Base-by-base conservation (phyloP, 108 stramenopile genomes). In the Cylindrotheca closterium region DNA sequence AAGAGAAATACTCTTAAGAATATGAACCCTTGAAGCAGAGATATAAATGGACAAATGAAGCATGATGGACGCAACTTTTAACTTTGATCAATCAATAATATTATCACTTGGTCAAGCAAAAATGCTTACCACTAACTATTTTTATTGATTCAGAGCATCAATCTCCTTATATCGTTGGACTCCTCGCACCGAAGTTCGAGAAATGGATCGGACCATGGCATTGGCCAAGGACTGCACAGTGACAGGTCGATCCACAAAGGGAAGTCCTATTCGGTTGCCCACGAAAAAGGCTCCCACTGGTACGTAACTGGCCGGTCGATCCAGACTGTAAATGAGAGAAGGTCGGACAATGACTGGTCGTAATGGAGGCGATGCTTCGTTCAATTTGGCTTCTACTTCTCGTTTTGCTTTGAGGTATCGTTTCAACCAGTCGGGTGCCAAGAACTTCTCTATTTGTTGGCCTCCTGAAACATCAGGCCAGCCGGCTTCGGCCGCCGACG, bases 241-340 rank as follows among this genome's bases (percentile, higher is more conserved):
- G 4, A 93, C 86, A 42, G 92, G 87, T 45, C 79, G 77, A 65
- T 93, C 92, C 34, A 93, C 87, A 77, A 93, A 93, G 19, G 92
- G 92, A 37, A 93, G 42, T 0, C 92, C 92, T 21, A 93, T 26
- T 28, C 60, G 70, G 32, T 79, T 79, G 33, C 84, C 87, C 3
- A 86, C 34, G 67, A 84, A 86, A 66, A 93, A 93, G 5, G 87
- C 74, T 29, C 71, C 71, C 46, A 79, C 78, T 3, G 82, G 72
- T 22, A 52, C 53, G 26, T 66, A 79, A 34, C 70, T 70, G 1
- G 61, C 51, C 51, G 82, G 78, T 82, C 85, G 65, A 71, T 88
- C 91, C 82, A 92, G 26, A 48, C 79, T 79, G 78, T 88, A 92
- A 56, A 92, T 89, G 61, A 92, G 69, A 30, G 85, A 88, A 17